These are phyloP conservation scores for Phytophthora crassamura DNA, from an alignment of 352 stramenopile genomes.

Conservation along the genomic window DNA sequence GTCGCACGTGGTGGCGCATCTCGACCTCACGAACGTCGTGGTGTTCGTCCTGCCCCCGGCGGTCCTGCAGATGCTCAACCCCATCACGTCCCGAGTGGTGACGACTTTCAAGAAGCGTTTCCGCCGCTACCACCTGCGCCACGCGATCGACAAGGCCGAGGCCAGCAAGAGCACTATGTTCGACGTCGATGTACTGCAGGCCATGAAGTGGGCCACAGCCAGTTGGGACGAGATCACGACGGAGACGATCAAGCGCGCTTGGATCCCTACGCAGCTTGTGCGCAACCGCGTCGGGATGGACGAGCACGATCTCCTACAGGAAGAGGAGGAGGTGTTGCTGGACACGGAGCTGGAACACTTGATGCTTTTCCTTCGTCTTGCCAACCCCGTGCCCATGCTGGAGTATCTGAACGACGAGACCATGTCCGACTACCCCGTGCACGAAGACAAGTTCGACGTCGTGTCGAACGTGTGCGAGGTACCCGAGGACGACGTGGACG, in stretches of 20 bases:
- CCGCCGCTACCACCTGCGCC: conserved; percentile 70
- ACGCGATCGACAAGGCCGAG: conserved; percentile 69
- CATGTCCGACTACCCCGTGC: conserved; percentile 70
- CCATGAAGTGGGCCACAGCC: conserved; percentile 77
- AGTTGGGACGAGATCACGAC: conserved; percentile 80
- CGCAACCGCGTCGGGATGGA: conserved; percentile 54
- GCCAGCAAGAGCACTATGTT: conserved; percentile 57
- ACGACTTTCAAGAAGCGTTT: conserved; percentile 81
- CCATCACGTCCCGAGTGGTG: conserved; percentile 65
- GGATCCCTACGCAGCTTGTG: conserved; percentile 66
- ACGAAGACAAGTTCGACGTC: conserved; percentile 89
- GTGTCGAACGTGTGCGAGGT: conserved; percentile 71
- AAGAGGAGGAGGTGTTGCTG: conserved; percentile 63
- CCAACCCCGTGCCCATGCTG: conserved; percentile 63
- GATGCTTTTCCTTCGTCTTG: conserved; percentile 67
- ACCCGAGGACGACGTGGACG: conserved; percentile 70
- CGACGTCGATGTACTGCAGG: conserved; percentile 70
- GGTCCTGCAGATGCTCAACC: conserved; percentile 70
- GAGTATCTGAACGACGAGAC: conserved; percentile 81
- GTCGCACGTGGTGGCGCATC: conserved; percentile 76
- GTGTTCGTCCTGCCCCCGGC: conserved; percentile 62
- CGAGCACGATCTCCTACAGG: conserved; percentile 59
- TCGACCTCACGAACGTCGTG: conserved; percentile 81
- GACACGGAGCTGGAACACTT: conserved; percentile 74
- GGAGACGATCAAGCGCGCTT: conserved; percentile 73